Conservation (phyloP, 345 rosid species). For the Brassica rapa region DNA sequence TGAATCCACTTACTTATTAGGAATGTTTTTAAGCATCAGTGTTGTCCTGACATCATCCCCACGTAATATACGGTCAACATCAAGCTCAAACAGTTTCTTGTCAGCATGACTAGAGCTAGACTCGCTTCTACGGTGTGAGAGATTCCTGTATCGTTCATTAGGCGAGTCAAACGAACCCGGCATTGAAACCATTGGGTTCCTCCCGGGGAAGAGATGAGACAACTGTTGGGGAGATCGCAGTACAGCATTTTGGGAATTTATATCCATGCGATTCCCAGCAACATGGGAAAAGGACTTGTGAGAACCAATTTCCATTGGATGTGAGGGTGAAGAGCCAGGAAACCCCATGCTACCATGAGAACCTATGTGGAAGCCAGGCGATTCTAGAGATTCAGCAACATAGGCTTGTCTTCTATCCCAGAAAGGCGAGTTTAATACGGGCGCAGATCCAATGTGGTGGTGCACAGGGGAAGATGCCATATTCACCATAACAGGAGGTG, state of each 20-base stretch:
- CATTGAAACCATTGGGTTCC: slow-evolving; percentile 64
- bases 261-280: slow-evolving; percentile 59
- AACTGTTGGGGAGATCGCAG: slow-evolving; percentile 73
- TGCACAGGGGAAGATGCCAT: slow-evolving; percentile 65
- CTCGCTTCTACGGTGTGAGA: slow-evolving; percentile 78
- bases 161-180: slow-evolving; percentile 69
- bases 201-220: slow-evolving; percentile 67
- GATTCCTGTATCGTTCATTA: slow-evolving; percentile 67
- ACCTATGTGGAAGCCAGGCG: slow-evolving; percentile 70
- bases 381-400: slow-evolving; percentile 76
- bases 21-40: slow-evolving; percentile 95
- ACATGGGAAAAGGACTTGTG: slow-evolving; percentile 57
- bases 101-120: slow-evolving; percentile 64
- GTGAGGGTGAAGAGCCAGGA: slow-evolving; percentile 67
- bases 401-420: slow-evolving; percentile 80
- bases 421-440: slow-evolving; percentile 63
- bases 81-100: slow-evolving; percentile 89
- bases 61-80: slow-evolving; percentile 66
- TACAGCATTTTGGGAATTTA: slow-evolving; percentile 55
- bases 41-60: slow-evolving; percentile 90
- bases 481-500: slow-evolving; percentile 62
- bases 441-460: slow-evolving; percentile 86
- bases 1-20: slow-evolving; percentile 71
- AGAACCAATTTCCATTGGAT: slow-evolving; percentile 65
- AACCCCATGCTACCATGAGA: slow-evolving; percentile 67